A percentile compares a stretch with the other conserved stretches of the same genome.
phyloP scores from a whole-genome alignment of 306 rosid genomes.

The Cucurbita moschata region DNA sequence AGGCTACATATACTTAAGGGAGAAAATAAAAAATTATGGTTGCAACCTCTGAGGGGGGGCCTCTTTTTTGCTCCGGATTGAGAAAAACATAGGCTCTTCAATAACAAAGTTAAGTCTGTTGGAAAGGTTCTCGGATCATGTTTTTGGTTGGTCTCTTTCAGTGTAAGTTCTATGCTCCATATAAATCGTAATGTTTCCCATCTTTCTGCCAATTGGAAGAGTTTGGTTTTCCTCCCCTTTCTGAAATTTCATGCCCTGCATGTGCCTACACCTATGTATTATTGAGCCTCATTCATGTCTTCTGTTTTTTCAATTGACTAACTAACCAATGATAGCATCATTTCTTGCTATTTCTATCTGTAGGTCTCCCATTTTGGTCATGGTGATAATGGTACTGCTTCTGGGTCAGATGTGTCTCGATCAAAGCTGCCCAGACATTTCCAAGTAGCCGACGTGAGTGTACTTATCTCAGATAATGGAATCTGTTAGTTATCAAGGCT shows the following conservation, averaged over 20 bases:
- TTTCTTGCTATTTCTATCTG: constrained; percentile 6
- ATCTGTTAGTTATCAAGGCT: background rate
- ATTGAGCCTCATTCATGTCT: background rate
- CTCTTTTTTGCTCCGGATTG: background rate
- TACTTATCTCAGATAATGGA: background rate
- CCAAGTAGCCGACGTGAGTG: constrained; percentile 50
- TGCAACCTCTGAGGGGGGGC: background rate
- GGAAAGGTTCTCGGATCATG: background rate
- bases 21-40: background rate
- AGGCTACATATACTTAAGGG: no score
- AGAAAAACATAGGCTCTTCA: background rate
- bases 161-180: background rate
- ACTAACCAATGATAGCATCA: background rate
- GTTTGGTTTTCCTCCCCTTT: background rate
- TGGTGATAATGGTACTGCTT: constrained; percentile 41
- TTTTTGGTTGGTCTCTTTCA: background rate
- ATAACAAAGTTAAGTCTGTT: background rate
- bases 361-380: constrained; percentile 32
- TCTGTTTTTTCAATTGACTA: background rate
- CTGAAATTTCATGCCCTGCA: background rate
- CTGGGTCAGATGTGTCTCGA: constrained; percentile 42
- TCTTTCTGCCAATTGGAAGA: background rate
- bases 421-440: constrained; percentile 35
- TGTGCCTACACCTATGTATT: background rate
- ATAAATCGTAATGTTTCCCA: background rate